phyloP scores from a whole-genome alignment of 1,284 basidiomycete genomes.

The Ceratobasidium papillatum region DNA sequence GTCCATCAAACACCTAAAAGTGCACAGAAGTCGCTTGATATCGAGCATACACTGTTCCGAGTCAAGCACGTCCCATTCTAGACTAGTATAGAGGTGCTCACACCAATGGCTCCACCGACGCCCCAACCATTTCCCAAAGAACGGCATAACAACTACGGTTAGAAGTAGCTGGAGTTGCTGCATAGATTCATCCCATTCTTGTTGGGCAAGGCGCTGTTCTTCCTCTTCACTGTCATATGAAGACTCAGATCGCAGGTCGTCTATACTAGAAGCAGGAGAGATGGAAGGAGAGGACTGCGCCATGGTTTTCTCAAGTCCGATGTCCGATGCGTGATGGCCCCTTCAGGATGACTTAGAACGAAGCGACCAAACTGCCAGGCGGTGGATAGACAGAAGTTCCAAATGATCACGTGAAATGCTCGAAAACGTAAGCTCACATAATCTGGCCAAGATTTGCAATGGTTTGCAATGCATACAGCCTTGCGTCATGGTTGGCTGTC shows the following conservation, averaged over 20 bases:
- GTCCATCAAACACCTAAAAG: neutral
- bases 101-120: constrained; percentile 86
- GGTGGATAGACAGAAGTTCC: neutral
- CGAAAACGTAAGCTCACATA: too few species aligned
- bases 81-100: constrained; percentile 54
- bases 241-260: constrained; percentile 28
- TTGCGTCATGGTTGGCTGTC: constrained; percentile 11
- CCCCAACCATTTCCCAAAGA: constrained; percentile 88
- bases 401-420: neutral
- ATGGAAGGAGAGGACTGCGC: constrained; percentile 28
- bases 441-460: neutral
- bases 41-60: constrained; percentile 16
- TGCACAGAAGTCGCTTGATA: constrained; percentile 29
- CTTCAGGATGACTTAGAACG: neutral
- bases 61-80: neutral
- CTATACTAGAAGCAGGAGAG: constrained; percentile 34
- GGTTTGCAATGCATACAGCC: constrained; percentile 25
- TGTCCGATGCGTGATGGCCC: neutral
- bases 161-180: constrained; percentile 83
- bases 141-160: constrained; percentile 82
- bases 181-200: constrained; percentile 92
- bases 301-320: neutral
- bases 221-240: constrained; percentile 58
- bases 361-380: neutral
- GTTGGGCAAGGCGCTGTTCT: constrained; percentile 72